Evolutionary conservation across 2,329 filamentous ascomycete genomes (phyloP).

Genomic region (Pseudocercospora fijiensis): DNA sequence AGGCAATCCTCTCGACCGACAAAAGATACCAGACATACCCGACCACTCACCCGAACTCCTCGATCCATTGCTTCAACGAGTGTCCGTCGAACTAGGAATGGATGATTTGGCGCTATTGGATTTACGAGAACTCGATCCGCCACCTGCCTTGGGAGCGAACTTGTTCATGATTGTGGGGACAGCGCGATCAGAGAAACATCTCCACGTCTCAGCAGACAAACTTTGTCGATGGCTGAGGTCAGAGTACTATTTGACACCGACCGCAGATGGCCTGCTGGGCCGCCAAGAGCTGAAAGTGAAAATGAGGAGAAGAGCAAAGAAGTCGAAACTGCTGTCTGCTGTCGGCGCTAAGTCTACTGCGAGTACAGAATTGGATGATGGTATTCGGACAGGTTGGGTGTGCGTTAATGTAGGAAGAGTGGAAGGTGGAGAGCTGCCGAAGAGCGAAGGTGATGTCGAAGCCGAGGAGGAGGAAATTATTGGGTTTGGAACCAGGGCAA

Average conservation of each 20-base stretch:
- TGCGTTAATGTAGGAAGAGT: slow-evolving; percentile 84
- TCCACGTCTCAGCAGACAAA: slow-evolving; percentile 88
- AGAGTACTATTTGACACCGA: slow-evolving; percentile 68
- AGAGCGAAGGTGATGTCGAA: slow-evolving; percentile 38
- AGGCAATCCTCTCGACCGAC: slow-evolving; percentile 48
- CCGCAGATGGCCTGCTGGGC: slow-evolving; percentile 84
- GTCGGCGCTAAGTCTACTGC: slow-evolving; percentile 60
- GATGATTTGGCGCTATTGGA: slow-evolving; percentile 80
- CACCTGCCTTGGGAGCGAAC: slow-evolving; percentile 81
- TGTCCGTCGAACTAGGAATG: slow-evolving; percentile 81
- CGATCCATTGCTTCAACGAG: slow-evolving; percentile 69
- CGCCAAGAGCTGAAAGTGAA: slow-evolving; percentile 90
- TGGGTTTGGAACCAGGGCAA: slow-evolving; percentile 67
- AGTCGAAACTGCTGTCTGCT: slow-evolving; percentile 75
- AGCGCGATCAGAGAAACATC: slow-evolving; percentile 85
- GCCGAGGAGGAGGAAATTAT: slow-evolving; percentile 60
- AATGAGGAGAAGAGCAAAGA: slow-evolving; percentile 73
- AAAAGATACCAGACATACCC: slow-evolving; percentile 64
- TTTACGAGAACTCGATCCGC: slow-evolving; percentile 78
- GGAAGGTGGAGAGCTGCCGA: slow-evolving; percentile 65
- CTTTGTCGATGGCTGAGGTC: slow-evolving; percentile 81
- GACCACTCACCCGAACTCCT: slow-evolving; percentile 69
- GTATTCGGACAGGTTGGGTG: slow-evolving; percentile 90
- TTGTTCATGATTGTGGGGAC: slow-evolving; percentile 92
- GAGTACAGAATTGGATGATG: slow-evolving; percentile 69